Conservation (phyloP, 805 yeast species). For the Saturnispora dispora region DNA sequence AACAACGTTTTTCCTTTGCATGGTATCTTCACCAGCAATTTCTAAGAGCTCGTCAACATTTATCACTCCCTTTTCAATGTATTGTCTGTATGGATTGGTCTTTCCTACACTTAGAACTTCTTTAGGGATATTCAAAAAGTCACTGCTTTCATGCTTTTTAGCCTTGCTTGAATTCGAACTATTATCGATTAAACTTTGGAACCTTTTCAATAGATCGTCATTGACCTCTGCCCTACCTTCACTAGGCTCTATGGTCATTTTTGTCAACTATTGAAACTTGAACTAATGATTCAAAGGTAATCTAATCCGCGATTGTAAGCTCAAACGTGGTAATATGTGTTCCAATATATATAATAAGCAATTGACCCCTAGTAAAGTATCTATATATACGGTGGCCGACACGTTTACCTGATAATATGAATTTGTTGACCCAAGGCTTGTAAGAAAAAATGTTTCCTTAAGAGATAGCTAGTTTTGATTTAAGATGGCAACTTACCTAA, state of each 20-base stretch:
- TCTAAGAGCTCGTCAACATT: constrained; percentile 11
- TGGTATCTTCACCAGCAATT: constrained; percentile 24
- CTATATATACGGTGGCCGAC: not conserved
- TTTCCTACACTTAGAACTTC: not conserved
- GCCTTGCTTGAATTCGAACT: not conserved
- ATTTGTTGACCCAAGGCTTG: not conserved
- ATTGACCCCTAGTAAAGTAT: not conserved
- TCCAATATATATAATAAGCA: not conserved
- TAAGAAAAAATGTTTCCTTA: not conserved
- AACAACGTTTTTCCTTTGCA: constrained; percentile 29
- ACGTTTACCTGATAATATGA: too few relatives aligned
- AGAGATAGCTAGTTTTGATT: too few relatives aligned
- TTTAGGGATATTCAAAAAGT: not conserved
- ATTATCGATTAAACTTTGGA: not conserved
- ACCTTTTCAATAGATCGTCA: not conserved
- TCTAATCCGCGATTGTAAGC: not conserved
- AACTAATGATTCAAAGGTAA: not conserved
- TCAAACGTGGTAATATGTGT: not conserved
- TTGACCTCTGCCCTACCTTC: not conserved
- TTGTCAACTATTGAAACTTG: not conserved
- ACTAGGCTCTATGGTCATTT: not conserved
- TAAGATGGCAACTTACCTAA: too few relatives aligned
- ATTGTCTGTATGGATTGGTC: not conserved
- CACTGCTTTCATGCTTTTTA: not conserved
- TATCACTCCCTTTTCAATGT: not conserved